A percentile compares a stretch with the other conserved stretches of the same genome.
phyloP scores from a whole-genome alignment of 2,329 filamentous ascomycete species.

The Monilinia laxa region DNA sequence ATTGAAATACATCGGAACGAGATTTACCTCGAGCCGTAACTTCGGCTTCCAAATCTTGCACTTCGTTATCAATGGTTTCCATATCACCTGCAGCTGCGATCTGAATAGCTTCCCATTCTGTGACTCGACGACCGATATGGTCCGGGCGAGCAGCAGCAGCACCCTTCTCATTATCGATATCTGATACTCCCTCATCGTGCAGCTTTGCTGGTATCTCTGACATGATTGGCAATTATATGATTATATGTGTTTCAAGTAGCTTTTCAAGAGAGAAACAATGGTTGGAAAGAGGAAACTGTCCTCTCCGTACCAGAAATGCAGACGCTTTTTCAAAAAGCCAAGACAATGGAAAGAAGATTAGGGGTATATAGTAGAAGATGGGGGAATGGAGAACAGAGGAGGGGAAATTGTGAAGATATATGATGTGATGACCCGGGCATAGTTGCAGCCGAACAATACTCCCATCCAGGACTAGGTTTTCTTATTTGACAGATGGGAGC shows the following conservation, averaged over 20 bases:
- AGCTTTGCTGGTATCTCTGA: slow-evolving; percentile 8
- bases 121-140: slow-evolving; percentile 26
- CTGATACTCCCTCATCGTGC: slow-evolving; percentile 9
- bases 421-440: background rate
- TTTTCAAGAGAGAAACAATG: background rate
- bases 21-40: slow-evolving; percentile 33
- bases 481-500: background rate
- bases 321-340: background rate
- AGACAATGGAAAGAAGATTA: background rate
- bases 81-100: slow-evolving; percentile 37
- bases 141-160: slow-evolving; percentile 3
- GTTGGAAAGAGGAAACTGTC: background rate
- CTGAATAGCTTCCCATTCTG: slow-evolving; percentile 39
- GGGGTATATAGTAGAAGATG: background rate
- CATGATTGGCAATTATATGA: slow-evolving; percentile 9
- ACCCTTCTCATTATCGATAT: slow-evolving; percentile 12
- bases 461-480: background rate
- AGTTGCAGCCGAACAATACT: slow-evolving; percentile 4
- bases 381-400: background rate
- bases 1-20: slow-evolving; percentile 46
- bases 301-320: background rate
- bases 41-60: slow-evolving; percentile 40
- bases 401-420: slow-evolving; percentile 17
- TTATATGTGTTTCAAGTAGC: background rate
- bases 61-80: slow-evolving; percentile 40